A percentile compares a stretch with the other conserved stretches of the same genome.
These are phyloP conservation scores for Aspergillus sp. DNA, from an alignment of 2,329 filamentous ascomycete genomes.

Conservation along the genomic window DNA sequence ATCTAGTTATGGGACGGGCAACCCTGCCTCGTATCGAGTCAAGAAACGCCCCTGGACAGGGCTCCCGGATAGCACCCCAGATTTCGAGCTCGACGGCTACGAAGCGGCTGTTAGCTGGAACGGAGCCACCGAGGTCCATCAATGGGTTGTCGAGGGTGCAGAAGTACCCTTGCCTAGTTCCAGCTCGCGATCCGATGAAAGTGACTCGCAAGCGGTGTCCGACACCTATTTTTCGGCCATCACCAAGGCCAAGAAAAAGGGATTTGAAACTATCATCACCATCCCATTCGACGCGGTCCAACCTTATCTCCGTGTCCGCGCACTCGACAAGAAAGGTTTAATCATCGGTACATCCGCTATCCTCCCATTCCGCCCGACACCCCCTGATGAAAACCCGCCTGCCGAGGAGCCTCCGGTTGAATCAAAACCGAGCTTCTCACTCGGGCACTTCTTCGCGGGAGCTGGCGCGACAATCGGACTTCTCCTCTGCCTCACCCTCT, in stretches of 20 bases:
- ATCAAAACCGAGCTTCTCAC: neutral
- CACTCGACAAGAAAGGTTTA: slow-evolving; percentile 21
- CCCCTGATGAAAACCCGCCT: slow-evolving; percentile 9
- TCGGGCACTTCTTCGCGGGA: neutral
- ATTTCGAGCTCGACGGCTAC: slow-evolving; percentile 20
- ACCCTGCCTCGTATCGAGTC: slow-evolving; percentile 52
- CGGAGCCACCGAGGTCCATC: slow-evolving; percentile 36
- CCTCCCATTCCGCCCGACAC: slow-evolving; percentile 23
- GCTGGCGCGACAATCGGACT: neutral
- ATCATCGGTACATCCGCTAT: slow-evolving; percentile 19
- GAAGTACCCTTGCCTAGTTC: neutral
- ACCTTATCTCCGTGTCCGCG: slow-evolving; percentile 22
- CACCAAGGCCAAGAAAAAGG: slow-evolving; percentile 22
- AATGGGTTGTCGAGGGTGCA: slow-evolving; percentile 29
- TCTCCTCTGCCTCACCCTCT: neutral
- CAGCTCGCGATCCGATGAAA: neutral
- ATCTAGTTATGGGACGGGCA: slow-evolving; percentile 33
- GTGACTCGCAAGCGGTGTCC: neutral
- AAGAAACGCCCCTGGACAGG: slow-evolving; percentile 56
- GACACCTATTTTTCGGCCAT: slow-evolving; percentile 18
- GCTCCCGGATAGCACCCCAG: slow-evolving; percentile 42
- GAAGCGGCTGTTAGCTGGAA: slow-evolving; percentile 35
- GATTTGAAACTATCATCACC: slow-evolving; percentile 30
- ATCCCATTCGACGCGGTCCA: slow-evolving; percentile 18
- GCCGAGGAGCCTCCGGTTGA: neutral